phyloP scores from a whole-genome alignment of 2,329 filamentous ascomycete genomes.

The Knufia petricola region DNA sequence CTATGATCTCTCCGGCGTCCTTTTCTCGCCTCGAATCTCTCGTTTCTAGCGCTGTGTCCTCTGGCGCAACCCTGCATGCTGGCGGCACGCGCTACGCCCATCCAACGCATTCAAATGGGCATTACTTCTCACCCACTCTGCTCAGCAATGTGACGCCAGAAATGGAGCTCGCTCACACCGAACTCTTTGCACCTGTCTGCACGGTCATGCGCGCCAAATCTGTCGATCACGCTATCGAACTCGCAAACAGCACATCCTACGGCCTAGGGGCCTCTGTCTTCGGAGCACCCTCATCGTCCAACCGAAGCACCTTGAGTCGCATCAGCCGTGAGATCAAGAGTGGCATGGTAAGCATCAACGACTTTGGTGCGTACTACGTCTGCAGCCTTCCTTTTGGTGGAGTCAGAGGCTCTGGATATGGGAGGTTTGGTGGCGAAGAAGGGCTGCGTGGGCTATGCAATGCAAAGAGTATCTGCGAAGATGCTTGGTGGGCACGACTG shows the following conservation, averaged over 20 bases:
- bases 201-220: conserved; percentile 65
- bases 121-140: conserved; percentile 88
- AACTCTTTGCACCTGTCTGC: conserved; percentile 90
- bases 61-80: conserved; percentile 70
- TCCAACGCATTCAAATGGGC: conserved; percentile 63
- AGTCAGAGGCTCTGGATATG: conserved; percentile 71
- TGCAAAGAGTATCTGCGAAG: conserved; percentile 73
- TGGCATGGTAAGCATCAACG: conserved; percentile 91
- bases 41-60: conserved; percentile 63
- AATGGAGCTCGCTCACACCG: conserved; percentile 82
- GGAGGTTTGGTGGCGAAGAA: conserved; percentile 84
- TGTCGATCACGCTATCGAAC: conserved; percentile 57
- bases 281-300: conserved; percentile 53
- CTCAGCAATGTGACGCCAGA: conserved; percentile 75
- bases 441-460: conserved; percentile 80
- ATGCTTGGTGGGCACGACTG: conserved; percentile 48
- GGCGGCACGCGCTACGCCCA: conserved; percentile 67
- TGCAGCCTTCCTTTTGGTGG: conserved; percentile 93
- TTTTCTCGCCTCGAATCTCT: conserved; percentile 69
- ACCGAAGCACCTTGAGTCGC: conserved; percentile 28
- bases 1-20: conserved; percentile 70
- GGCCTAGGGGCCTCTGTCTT: conserved; percentile 86
- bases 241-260: conserved; percentile 78
- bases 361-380: conserved; percentile 88
- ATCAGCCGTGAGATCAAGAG: conserved; percentile 58